Base-by-base conservation (phyloP, 78 protist species). In the Chrysochromulina tobinii region DNA sequence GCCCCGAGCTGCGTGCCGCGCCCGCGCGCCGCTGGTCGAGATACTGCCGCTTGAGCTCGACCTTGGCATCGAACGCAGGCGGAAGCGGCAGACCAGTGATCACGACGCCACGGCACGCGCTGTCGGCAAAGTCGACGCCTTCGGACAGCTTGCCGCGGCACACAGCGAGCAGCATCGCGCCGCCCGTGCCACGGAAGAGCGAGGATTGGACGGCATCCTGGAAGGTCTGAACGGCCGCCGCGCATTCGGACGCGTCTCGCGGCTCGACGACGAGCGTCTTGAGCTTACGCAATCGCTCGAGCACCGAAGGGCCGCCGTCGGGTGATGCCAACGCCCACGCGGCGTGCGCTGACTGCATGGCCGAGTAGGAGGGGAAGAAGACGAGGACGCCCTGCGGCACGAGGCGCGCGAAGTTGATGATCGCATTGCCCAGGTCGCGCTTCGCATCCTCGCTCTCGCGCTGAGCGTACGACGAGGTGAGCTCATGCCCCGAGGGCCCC, bases 381-480 rank as follows among this genome's bases (percentile, higher is more conserved):
- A 98, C 99, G 3, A 99, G 89, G 25, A 98, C 53, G 18, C 99
- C 99, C n/a, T 92, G 91, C 50, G 99, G 99, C 12, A 96, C 92
- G 50, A 93, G 3, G 54, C 96, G 86, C 21, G 96, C 57, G 21
- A 95, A 77, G 81, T 95, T 93, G 59, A 94, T 94, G 20, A 97
- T 57, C 53, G 96, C 20, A 69, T 77, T 67, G 25, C 99, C 99
- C 21, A 98, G 92, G 61, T 96, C 97, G 61, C 54, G 64, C 69
- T 64, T 81, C 95, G 96, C 96, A 15, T 17, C 90, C 4, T 73
- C 51, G 17, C 3, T 53, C 23, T 57, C 58, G 1, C 98, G 89
- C 14, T 58, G 64, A 6, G 69, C 57, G 88, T 59, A 97, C 5
- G 94, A 50, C 64, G 95, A 84, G 87, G 92, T 93, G 68, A 98